Conservation (phyloP, 805 yeast species). For the Alloascoidea hylecoeti region DNA sequence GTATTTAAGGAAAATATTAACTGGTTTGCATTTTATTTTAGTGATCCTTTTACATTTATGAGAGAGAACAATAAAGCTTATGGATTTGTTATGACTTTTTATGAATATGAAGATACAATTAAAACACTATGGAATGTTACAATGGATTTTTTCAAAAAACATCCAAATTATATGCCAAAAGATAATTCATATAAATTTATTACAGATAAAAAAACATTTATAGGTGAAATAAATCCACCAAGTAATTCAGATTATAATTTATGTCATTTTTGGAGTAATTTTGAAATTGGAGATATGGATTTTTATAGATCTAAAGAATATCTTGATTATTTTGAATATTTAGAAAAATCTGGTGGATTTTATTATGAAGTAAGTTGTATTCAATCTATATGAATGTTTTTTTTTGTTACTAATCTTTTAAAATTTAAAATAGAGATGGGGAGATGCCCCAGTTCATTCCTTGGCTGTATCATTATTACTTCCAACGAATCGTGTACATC, state of each 20-base stretch:
- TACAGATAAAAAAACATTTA: constrained; percentile 35
- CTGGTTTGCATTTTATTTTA: constrained; percentile 8
- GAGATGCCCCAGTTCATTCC: constrained; percentile 88
- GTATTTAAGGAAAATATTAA: background rate
- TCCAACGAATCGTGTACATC: constrained; percentile 56
- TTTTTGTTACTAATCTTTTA: constrained; percentile 19
- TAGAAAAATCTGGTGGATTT: constrained; percentile 82
- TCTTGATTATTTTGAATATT: constrained; percentile 49
- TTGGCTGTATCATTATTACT: constrained; percentile 74
- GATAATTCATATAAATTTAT: constrained; percentile 59
- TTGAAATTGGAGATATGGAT: constrained; percentile 49
- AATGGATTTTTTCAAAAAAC: constrained; percentile 36
- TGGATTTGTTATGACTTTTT: constrained; percentile 67
- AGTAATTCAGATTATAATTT: constrained; percentile 39
- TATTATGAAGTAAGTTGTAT: constrained; percentile 43
- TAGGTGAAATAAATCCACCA: constrained; percentile 15
- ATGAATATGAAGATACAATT: constrained; percentile 62
- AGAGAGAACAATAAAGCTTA: constrained; percentile 59
- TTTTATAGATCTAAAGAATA: constrained; percentile 71
- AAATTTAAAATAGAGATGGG: constrained; percentile 93
- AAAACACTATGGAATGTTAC: constrained; percentile 68
- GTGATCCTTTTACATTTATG: constrained; percentile 83
- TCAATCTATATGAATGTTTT: constrained; percentile 15
- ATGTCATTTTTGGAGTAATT: constrained; percentile 83
- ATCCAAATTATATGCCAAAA: constrained; percentile 45